These are phyloP conservation scores for Leccinum incarnatum DNA, from an alignment of 768 basidiomycete genomes.

Conservation along the genomic window DNA sequence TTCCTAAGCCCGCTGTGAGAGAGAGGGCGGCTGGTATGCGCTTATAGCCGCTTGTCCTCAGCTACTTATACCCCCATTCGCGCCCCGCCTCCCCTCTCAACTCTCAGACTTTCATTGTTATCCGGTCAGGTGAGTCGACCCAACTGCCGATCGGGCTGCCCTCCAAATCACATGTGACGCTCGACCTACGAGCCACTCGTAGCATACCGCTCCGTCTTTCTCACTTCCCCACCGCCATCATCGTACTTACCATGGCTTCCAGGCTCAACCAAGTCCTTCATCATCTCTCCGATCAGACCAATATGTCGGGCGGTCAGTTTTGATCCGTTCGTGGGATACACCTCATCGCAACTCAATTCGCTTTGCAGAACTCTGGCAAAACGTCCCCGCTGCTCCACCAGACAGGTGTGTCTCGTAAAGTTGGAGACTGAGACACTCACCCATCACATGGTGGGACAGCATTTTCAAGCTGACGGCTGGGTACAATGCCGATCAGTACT, in stretches of 20 bases:
- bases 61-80: slow-evolving; percentile 3
- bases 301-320: slow-evolving; percentile 55
- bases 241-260: slow-evolving; percentile 41
- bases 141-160: not conserved
- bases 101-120: not conserved
- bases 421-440: slow-evolving; percentile 1
- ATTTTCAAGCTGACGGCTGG: slow-evolving; percentile 90
- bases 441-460: slow-evolving; percentile 38
- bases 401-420: slow-evolving; percentile 55
- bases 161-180: slow-evolving; percentile 22
- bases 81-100: not conserved
- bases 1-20: not conserved
- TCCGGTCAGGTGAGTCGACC: not conserved
- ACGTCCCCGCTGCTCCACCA: slow-evolving; percentile 79
- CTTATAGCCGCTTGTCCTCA: not conserved
- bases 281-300: slow-evolving; percentile 44
- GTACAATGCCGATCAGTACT: slow-evolving; percentile 75
- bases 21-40: not conserved
- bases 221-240: not conserved
- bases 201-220: not conserved
- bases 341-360: not conserved
- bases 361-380: slow-evolving; percentile 66
- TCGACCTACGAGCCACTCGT: not conserved
- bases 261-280: slow-evolving; percentile 60
- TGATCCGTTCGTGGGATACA: slow-evolving; percentile 5